Evolutionary conservation across 2,329 filamentous ascomycete species (phyloP), one percentile per base, ranked within the genome.

Genomic region (Ophiostoma quercus): DNA sequence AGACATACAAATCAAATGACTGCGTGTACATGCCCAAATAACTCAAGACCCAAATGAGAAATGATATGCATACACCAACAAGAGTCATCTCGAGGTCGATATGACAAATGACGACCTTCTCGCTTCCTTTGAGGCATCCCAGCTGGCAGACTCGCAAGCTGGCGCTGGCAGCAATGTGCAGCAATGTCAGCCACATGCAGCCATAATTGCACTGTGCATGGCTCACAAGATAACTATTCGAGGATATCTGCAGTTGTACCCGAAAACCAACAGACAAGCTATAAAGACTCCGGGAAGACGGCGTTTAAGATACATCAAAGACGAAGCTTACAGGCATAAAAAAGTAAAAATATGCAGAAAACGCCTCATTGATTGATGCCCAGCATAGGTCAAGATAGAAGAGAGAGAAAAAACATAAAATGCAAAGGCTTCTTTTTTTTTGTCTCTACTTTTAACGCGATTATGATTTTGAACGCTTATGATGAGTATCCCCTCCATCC

Each of bases 291-390:
- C 22, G 51, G 25, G 16, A 12, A 57, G 22, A 57, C 51, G 51
- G 51, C 22, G 22, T 25, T 25, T 7, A 57, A 25, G 12, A 25
- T 11, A 57, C 43, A 47, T 7, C 7, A 47, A 29, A 29, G 25
- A 29, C 25, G 25, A 29, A 29, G 25, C 25, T 29, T 29, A 29
- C 25, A 29, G 25, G 25, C 25, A 29, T 43, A 43, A 16, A 43
- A 43, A 29, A 12, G 6, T 11, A 60, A 12, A 14, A 25, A 29
- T 4, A 25, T 29, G 54, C 12, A 62, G 6, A 62, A 62, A 62
- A 62, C 57, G 57, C 25, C 22, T 62, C 57, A 57, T 32, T 8
- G 25, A 19, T 62, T 62, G 57, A 62, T 62, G 57, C 57, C 57
- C 57, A 62, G 57, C 57, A 29, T 9, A 29, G 25, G 25, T 29